phyloP scores from a whole-genome alignment of 306 rosid species.

The Alnus glutinosa region DNA sequence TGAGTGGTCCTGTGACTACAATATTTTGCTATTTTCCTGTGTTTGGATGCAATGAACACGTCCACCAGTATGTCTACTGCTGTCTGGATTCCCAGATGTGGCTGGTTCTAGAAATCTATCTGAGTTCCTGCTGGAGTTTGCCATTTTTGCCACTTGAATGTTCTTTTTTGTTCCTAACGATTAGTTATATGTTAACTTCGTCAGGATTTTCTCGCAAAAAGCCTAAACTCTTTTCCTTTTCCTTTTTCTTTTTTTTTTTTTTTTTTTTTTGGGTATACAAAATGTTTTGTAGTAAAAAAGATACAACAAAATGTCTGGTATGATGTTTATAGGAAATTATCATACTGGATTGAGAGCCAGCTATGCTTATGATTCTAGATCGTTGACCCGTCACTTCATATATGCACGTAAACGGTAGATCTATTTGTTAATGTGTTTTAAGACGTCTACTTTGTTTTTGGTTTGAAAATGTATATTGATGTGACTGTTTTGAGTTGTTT shows the following conservation, averaged over 20 bases:
- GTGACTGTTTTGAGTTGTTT: no score
- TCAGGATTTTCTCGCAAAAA: slow-evolving; percentile 13
- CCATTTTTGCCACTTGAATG: slow-evolving; percentile 17
- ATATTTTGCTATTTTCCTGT: slow-evolving; percentile 25
- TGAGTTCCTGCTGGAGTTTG: slow-evolving; percentile 28
- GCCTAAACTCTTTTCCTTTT: background rate
- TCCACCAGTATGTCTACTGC: slow-evolving; percentile 6
- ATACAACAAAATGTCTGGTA: background rate
- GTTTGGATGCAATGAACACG: slow-evolving; percentile 10
- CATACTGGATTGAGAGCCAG: background rate
- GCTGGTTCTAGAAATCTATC: slow-evolving; percentile 15
- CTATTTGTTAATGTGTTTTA: background rate
- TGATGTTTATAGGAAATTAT: background rate
- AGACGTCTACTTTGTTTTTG: no score
- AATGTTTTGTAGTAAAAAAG: background rate
- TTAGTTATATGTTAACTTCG: background rate
- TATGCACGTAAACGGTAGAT: background rate
- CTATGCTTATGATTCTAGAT: background rate
- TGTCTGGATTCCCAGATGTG: slow-evolving; percentile 22
- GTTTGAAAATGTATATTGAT: no score
- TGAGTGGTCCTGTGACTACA: slow-evolving; percentile 2
- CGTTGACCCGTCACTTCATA: background rate
- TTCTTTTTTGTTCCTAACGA: slow-evolving; percentile 19
- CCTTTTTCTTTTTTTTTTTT: background rate
- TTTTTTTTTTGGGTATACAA: background rate